These are phyloP conservation scores for Fusarium drepaniforme DNA, from an alignment of 2,329 filamentous ascomycete species.

Conservation along the genomic window DNA sequence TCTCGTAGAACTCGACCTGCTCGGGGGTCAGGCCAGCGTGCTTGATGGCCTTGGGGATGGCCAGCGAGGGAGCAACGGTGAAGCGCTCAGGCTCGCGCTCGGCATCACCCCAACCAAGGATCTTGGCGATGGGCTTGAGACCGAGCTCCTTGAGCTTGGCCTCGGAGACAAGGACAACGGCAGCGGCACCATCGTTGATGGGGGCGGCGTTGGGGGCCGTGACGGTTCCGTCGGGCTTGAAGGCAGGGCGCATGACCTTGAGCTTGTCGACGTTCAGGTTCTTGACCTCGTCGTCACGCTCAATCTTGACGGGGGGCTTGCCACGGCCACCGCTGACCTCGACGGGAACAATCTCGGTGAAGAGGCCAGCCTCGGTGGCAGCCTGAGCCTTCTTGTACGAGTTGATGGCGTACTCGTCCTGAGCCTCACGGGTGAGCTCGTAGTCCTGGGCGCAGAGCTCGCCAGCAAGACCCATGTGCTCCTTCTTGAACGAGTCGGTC, in stretches of 20 bases:
- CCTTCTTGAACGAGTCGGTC: constrained; percentile 93
- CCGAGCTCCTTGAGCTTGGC: constrained; percentile 92
- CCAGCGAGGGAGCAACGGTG: constrained; percentile 92
- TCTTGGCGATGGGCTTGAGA: constrained; percentile 94
- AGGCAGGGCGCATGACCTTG: constrained; percentile 85
- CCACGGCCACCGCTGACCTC: constrained; percentile 89
- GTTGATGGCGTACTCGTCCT: constrained; percentile 96
- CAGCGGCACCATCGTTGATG: constrained; percentile 93
- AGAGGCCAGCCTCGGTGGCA: constrained; percentile 84
- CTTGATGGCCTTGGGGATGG: constrained; percentile 97
- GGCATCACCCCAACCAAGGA: constrained; percentile 96
- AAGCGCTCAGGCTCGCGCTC: constrained; percentile 93
- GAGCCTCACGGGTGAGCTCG: constrained; percentile 82
- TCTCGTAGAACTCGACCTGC: constrained; percentile 93
- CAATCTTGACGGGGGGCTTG: constrained; percentile 85
- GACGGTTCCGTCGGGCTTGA: constrained; percentile 87
- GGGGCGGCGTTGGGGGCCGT: constrained; percentile 97
- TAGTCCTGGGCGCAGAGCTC: constrained; percentile 94
- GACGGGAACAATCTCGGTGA: constrained; percentile 91
- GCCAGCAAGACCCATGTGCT: constrained; percentile 94
- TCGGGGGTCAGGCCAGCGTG: constrained; percentile 86
- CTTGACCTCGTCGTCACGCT: constrained; percentile 95
- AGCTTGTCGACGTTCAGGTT: constrained; percentile 91
- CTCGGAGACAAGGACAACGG: constrained; percentile 93
- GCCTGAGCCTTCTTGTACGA: constrained; percentile 94